phyloP scores from a whole-genome alignment of 2,329 filamentous ascomycete genomes.

The Lasiodiplodia hormozganensis region DNA sequence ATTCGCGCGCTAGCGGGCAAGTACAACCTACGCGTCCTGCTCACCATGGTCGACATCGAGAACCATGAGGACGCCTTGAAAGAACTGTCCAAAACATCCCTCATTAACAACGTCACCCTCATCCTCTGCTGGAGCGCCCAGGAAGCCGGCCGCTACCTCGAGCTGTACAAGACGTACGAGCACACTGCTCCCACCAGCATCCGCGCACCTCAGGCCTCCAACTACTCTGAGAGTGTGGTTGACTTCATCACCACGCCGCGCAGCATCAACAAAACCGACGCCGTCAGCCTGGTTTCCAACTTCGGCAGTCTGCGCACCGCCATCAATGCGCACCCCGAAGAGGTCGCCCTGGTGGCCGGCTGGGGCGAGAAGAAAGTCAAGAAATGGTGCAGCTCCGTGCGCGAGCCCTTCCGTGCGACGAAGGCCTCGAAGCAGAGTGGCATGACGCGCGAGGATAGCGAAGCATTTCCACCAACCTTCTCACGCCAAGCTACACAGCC shows the following conservation, averaged over 20 bases:
- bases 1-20: constrained; percentile 84
- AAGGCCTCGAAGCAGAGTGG: constrained; percentile 67
- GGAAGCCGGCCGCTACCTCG: constrained; percentile 91
- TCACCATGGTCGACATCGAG: constrained; percentile 92
- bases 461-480: constrained; percentile 37
- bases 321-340: constrained; percentile 85
- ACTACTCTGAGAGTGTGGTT: constrained; percentile 80
- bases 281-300: constrained; percentile 84
- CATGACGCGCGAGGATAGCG: constrained; percentile 37
- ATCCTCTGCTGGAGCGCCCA: constrained; percentile 94
- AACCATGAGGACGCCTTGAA: constrained; percentile 91
- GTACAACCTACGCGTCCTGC: constrained; percentile 84
- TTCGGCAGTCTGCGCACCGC: constrained; percentile 90
- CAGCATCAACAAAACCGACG: constrained; percentile 93
- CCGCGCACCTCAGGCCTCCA: constrained; percentile 80
- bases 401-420: constrained; percentile 82
- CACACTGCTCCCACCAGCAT: constrained; percentile 83
- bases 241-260: constrained; percentile 92
- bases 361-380: constrained; percentile 97
- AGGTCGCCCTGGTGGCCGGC: constrained; percentile 82
- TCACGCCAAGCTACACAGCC: constrained; percentile 36
- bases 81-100: constrained; percentile 88
- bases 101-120: constrained; percentile 91
- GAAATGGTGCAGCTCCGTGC: constrained; percentile 80
- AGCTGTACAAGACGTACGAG: constrained; percentile 94